Conservation (phyloP, 306 rosid genomes). For the Lagenaria siceraria region DNA sequence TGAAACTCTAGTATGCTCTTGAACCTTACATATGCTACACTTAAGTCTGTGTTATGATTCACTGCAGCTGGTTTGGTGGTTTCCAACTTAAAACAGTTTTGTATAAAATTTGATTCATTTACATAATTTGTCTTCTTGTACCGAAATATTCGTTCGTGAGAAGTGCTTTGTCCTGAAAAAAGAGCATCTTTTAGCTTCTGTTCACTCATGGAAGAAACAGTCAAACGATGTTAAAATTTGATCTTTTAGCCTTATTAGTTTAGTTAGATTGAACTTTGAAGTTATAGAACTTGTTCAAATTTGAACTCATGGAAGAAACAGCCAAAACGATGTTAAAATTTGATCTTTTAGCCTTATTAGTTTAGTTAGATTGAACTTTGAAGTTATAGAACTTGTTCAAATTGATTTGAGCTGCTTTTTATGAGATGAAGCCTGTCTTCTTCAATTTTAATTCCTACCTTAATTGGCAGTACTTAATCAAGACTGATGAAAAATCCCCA, state of each 20-base stretch:
- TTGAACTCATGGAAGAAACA: neutral
- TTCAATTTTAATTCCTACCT: neutral
- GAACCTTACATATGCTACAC: neutral
- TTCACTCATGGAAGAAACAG: neutral
- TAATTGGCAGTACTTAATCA: neutral
- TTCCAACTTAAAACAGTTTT: neutral
- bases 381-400: neutral
- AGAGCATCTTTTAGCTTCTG: neutral
- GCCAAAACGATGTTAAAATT: neutral
- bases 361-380: neutral
- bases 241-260: neutral
- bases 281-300: neutral
- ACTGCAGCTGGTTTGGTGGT: neutral
- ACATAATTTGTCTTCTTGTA: neutral
- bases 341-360: neutral
- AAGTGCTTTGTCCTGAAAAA: neutral
- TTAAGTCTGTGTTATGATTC: neutral
- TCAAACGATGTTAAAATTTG: neutral
- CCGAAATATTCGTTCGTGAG: neutral
- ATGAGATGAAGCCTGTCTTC: neutral
- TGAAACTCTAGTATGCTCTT: slow-evolving; percentile 58
- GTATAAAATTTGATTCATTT: neutral
- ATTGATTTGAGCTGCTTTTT: neutral
- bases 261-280: neutral
- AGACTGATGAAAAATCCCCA: neutral